A percentile compares a stretch with the other conserved stretches of the same genome.
Conservation (phyloP, 371 early-diverging fungal species). For the Mucor lusitanicus region DNA sequence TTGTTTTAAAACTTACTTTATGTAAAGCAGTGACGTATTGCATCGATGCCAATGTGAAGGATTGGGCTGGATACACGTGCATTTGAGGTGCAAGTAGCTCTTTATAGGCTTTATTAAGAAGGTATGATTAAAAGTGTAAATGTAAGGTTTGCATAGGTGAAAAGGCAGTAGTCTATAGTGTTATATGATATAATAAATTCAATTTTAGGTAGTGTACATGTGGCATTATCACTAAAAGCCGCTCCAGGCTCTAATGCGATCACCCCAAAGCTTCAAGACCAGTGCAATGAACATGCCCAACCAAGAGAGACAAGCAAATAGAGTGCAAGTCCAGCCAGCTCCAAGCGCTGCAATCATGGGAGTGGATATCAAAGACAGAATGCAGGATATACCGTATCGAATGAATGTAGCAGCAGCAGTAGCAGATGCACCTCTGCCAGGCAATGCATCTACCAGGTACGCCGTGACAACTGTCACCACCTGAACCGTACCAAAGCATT, state of each 20-base stretch:
- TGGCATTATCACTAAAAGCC: background rate
- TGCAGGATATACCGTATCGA: constrained; percentile 40
- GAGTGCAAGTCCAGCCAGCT: constrained; percentile 14
- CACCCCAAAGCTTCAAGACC: constrained; percentile 17
- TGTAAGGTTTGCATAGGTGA: too few relatives aligned
- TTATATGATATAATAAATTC: too few relatives aligned
- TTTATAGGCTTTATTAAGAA: too few relatives aligned
- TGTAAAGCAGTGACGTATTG: too few relatives aligned
- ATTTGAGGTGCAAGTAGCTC: too few relatives aligned
- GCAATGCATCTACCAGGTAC: constrained; percentile 42
- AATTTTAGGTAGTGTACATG: too few relatives aligned
- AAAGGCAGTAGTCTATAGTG: too few relatives aligned
- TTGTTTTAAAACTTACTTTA: too few relatives aligned
- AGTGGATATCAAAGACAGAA: constrained; percentile 28
- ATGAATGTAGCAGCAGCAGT: constrained; percentile 43
- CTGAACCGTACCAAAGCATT: constrained; percentile 48
- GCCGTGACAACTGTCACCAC: constrained; percentile 35
- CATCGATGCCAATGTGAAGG: too few relatives aligned
- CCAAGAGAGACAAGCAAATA: constrained; percentile 19
- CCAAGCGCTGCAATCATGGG: constrained; percentile 18
- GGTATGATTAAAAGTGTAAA: too few relatives aligned
- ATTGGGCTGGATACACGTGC: too few relatives aligned
- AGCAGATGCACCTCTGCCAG: constrained; percentile 42
- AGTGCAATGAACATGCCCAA: constrained; percentile 11
- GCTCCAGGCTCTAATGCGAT: constrained; percentile 8